phyloP scores from a whole-genome alignment of 768 basidiomycete genomes.

The Suillus hirtellus region DNA sequence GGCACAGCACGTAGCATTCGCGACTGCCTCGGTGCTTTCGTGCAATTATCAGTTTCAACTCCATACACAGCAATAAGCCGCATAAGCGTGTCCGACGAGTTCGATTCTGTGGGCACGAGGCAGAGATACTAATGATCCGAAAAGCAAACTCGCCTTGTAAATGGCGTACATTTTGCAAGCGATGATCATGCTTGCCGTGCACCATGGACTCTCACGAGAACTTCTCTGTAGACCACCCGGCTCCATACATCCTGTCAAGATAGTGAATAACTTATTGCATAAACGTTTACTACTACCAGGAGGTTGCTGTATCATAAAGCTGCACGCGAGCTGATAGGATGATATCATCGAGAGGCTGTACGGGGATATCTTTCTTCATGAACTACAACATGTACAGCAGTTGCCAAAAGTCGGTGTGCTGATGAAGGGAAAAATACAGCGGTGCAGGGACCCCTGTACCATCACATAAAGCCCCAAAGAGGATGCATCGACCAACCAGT shows the following conservation, averaged over 20 bases:
- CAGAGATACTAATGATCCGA: background rate
- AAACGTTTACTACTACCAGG: background rate
- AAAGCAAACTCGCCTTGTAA: background rate
- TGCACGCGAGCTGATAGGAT: background rate
- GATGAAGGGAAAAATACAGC: background rate
- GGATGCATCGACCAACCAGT: background rate
- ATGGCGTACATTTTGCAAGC: background rate
- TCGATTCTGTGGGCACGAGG: background rate
- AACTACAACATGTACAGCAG: background rate
- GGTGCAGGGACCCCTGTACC: background rate
- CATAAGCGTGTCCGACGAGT: background rate
- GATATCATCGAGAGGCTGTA: background rate
- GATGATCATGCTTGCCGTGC: background rate
- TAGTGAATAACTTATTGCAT: background rate
- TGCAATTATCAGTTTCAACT: background rate
- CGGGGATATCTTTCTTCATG: background rate
- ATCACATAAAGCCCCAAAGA: background rate
- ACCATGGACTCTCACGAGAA: constrained; percentile 1
- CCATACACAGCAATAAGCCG: background rate
- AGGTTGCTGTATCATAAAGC: background rate
- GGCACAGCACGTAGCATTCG: background rate
- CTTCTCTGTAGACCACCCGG: background rate
- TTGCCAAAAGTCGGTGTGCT: background rate
- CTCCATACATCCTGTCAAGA: background rate
- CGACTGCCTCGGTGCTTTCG: background rate